Evolutionary conservation across 192 early-diverging fungal species (phyloP).

Genomic region (Linnemannia elongata): DNA sequence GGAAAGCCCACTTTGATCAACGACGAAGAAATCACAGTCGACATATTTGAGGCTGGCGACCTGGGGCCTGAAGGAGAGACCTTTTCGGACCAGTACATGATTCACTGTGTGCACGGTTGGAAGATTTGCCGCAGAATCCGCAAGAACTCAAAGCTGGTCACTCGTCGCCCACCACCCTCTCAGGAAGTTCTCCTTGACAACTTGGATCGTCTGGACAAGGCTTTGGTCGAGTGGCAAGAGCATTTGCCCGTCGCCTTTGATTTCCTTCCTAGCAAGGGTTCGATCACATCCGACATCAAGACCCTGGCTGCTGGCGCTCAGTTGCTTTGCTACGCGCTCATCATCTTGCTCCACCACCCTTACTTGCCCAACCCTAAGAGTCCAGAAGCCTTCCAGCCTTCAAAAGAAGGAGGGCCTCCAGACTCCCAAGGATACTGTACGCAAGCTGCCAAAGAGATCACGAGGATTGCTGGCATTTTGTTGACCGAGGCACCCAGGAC

Average conservation of each 20-base stretch:
- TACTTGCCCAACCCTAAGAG: slow-evolving; percentile 54
- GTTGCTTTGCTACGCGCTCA: slow-evolving; percentile 48
- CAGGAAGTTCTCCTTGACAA: slow-evolving; percentile 37
- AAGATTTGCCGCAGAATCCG: slow-evolving; percentile 47
- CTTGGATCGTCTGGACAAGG: slow-evolving; percentile 36
- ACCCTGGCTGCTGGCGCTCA: slow-evolving; percentile 38
- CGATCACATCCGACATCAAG: slow-evolving; percentile 39
- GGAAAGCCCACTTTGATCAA: slow-evolving; percentile 50
- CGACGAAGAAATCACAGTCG: slow-evolving; percentile 43
- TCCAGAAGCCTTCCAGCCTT: slow-evolving; percentile 37
- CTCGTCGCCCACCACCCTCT: slow-evolving; percentile 25
- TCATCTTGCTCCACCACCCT: slow-evolving; percentile 50
- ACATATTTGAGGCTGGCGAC: slow-evolving; percentile 44
- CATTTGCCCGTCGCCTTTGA: slow-evolving; percentile 40
- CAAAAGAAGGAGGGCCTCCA: slow-evolving; percentile 19
- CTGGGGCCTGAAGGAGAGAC: slow-evolving; percentile 45
- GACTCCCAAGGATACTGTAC: slow-evolving; percentile 55
- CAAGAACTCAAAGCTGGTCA: slow-evolving; percentile 46
- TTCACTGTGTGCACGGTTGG: slow-evolving; percentile 53
- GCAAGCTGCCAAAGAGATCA: slow-evolving; percentile 54
- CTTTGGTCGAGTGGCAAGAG: slow-evolving; percentile 48
- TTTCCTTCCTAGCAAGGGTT: slow-evolving; percentile 33
- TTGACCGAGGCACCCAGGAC: slow-evolving; percentile 41
- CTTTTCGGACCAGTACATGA: slow-evolving; percentile 48
- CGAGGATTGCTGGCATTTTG: slow-evolving; percentile 44